These are phyloP conservation scores for Paraphoma chrysanthemicola DNA, from an alignment of 2,329 filamentous ascomycete genomes.

Conservation along the genomic window DNA sequence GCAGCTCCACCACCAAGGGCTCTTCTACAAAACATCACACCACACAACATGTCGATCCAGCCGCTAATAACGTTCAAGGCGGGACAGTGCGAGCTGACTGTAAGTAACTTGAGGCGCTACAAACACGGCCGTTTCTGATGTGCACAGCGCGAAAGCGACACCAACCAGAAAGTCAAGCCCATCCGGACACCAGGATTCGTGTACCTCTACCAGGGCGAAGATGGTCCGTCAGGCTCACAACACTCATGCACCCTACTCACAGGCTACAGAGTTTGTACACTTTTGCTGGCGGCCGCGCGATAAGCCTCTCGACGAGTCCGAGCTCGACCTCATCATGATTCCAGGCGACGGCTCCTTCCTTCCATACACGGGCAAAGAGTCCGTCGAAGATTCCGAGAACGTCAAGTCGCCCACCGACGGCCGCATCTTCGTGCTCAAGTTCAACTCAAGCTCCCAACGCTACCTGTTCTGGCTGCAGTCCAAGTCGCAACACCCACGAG, in stretches of 20 bases:
- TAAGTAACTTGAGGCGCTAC: slow-evolving; percentile 55
- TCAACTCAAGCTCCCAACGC: slow-evolving; percentile 87
- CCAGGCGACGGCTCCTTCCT: slow-evolving; percentile 86
- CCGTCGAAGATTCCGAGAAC: slow-evolving; percentile 60
- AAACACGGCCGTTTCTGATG: slow-evolving; percentile 18
- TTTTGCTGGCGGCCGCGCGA: slow-evolving; percentile 94
- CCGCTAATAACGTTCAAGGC: slow-evolving; percentile 97
- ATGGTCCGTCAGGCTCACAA: slow-evolving; percentile 63
- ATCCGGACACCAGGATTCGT: slow-evolving; percentile 80
- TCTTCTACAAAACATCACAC: slow-evolving; percentile 23
- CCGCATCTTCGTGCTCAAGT: slow-evolving; percentile 92
- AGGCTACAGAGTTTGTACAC: slow-evolving; percentile 76
- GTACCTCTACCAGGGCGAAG: slow-evolving; percentile 84
- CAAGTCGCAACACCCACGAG: slow-evolving; percentile 76
- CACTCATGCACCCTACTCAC: slow-evolving; percentile 15
- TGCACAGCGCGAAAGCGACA: slow-evolving; percentile 29
- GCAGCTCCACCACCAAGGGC: slow-evolving; percentile 24
- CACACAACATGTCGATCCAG: slow-evolving; percentile 72
- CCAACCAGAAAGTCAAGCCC: slow-evolving; percentile 70
- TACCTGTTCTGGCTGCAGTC: slow-evolving; percentile 98
- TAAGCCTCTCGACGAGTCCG: slow-evolving; percentile 72
- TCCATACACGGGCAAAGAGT: slow-evolving; percentile 69
- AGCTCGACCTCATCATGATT: slow-evolving; percentile 92
- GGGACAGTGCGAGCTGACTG: slow-evolving; percentile 84
- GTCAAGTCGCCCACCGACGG: slow-evolving; percentile 76